phyloP scores from a whole-genome alignment of 495 filamentous ascomycete genomes.

The Podospora australis region DNA sequence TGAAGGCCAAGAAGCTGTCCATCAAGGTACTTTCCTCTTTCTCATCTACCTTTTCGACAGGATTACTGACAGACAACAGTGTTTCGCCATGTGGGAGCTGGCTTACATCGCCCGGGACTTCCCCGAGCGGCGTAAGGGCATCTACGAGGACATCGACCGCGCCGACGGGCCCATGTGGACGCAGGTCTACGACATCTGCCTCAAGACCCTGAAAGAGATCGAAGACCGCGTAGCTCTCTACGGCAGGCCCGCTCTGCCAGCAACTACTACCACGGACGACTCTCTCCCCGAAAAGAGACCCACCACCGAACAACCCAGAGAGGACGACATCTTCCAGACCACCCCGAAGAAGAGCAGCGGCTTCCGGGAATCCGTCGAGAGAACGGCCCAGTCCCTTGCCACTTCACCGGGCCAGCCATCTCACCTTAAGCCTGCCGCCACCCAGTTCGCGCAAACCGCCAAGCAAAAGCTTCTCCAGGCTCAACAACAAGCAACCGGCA shows the following conservation, averaged over 20 bases:
- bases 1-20: constrained; percentile 67
- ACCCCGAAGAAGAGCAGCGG: constrained; percentile 41
- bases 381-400: constrained; percentile 47
- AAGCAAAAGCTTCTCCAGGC: constrained; percentile 38
- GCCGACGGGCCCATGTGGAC: constrained; percentile 71
- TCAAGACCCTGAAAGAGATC: constrained; percentile 60
- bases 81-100: constrained; percentile 90
- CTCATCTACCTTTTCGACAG: not conserved
- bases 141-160: constrained; percentile 87
- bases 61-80: constrained; percentile 35
- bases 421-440: constrained; percentile 33
- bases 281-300: constrained; percentile 24
- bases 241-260: constrained; percentile 42
- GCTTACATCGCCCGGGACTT: constrained; percentile 68
- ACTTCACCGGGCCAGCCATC: constrained; percentile 54
- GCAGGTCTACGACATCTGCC: constrained; percentile 62
- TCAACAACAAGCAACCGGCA: constrained; percentile 38
- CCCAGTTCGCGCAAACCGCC: constrained; percentile 26
- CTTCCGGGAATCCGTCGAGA: constrained; percentile 44
- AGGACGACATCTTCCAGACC: constrained; percentile 52
- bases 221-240: constrained; percentile 55
- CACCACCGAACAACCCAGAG: constrained; percentile 44
- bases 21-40: constrained; percentile 42
- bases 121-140: constrained; percentile 64
- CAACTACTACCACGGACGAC: constrained; percentile 19